Evolutionary conservation across 1,284 basidiomycete genomes (phyloP), one percentile per base, ranked within the genome.

Genomic region (Vanrija sp.): DNA sequence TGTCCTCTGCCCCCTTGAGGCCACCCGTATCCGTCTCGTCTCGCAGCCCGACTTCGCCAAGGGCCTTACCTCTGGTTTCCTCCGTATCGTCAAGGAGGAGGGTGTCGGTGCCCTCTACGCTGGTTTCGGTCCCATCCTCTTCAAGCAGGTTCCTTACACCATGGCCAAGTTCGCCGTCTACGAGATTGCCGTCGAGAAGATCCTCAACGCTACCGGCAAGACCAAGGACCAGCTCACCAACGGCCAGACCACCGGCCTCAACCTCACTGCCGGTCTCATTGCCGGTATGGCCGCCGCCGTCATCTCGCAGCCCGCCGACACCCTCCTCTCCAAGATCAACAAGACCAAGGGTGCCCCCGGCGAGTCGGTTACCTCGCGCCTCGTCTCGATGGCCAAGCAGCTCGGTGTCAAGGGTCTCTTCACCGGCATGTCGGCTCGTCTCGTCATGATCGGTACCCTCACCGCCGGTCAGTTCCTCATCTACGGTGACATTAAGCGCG

Each of bases 221-320:
- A 72, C 76, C 67, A 81, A 81, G 76, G 68, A 68, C 50, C 67
- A 73, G 46, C 72, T 80, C 67, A 65, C 75, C 64, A 60, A 71
- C 65, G 66, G 69, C 60, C 65, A 77, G 67, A 52, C 60, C 51
- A 77, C 75, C 54, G 57, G 64, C 55, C 73, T 79, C 61, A 79
- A 79, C 73, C 72, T 81, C 56, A 65, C 70, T 53, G 75, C 78
- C 57, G 74, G 81, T 71, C 66, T 79, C 26, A 76, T 84, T 62
- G 81, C 82, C 56, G 83, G 83, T 80, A 77, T 83, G 69, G 79
- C 80, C 55, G 82, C 83, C 45, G 82, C 80, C 76, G 68, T 81
- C 72, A 82, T 83, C 68, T 82, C 81, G n/a, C 82, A 84, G 60
- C 80, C 80, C 55, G 80, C 80, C 68, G 80, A 82, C 72, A 81